phyloP scores from a whole-genome alignment of 2,329 filamentous ascomycete genomes.

The Neoscytalidium dimidiatum region DNA sequence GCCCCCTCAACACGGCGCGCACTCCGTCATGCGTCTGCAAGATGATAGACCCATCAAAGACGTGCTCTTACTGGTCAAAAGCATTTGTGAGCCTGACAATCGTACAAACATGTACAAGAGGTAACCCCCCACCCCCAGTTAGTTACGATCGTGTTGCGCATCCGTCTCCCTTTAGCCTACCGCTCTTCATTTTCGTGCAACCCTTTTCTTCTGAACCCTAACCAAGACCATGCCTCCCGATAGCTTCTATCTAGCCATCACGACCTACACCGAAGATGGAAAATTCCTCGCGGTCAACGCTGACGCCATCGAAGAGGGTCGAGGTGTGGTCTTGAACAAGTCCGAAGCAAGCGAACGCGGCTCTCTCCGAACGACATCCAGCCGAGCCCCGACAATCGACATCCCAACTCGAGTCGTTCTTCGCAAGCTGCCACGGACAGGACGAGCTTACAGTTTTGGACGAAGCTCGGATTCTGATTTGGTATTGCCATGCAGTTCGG shows the following conservation, averaged over 20 bases:
- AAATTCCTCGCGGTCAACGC: not conserved
- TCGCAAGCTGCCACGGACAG: not conserved
- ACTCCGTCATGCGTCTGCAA: not conserved
- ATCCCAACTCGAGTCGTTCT: not conserved
- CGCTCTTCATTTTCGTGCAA: not conserved
- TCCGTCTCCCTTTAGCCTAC: not conserved
- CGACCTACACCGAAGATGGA: not conserved
- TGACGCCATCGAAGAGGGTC: not conserved
- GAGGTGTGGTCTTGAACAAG: not conserved
- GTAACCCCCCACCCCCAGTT: not conserved
- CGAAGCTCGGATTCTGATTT: not conserved
- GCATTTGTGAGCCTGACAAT: not conserved
- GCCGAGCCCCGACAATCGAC: not conserved
- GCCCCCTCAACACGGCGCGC: not conserved
- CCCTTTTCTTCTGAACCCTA: not conserved
- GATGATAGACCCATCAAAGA: not conserved
- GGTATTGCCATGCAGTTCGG: not conserved
- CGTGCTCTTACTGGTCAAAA: not conserved
- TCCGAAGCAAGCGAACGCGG: not conserved
- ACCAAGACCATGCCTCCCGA: not conserved
- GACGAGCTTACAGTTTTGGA: not conserved
- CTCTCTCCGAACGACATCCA: not conserved
- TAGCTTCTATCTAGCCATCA: not conserved
- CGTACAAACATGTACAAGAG: not conserved
- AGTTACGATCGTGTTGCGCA: not conserved